Base-by-base conservation (phyloP, 306 rosid species). In the Pachyrhizus erosus region DNA sequence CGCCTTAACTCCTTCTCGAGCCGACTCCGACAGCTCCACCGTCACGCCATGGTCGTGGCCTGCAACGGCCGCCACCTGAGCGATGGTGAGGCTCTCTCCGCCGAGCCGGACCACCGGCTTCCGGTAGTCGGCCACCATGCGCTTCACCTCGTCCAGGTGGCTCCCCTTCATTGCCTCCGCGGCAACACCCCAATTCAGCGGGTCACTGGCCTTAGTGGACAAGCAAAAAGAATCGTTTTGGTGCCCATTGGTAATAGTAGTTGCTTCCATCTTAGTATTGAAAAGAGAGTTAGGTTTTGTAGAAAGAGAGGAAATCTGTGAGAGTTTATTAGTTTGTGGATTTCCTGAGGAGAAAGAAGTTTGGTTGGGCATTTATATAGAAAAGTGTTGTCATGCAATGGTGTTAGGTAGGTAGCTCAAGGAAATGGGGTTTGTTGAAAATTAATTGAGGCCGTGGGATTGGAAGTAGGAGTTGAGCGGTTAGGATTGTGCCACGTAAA, bases 61-160 rank as follows among this genome's bases (percentile, higher is more conserved):
- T 10, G 97, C 97, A 4, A 93, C 86, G 2, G 97, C 98, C 0
- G 98, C 98, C 85, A 94, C 97, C 82, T 92, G 98, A 0, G 94
- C 80, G 5, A 94, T 94, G 11, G 98, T 91, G 26, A 94, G 83
- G 0, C 87, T 86, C 82, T 93, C 87, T 0, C 97, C 98, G 1
- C 98, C 97, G 1, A 94, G 91, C 14, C 51, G 70, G 8, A 94
- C 91, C 48, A 89, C 78, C 0, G 97, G 95, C 60, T 65, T 87
- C 31, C 94, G 64, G 62, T 88, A 94, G 82, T 94, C 97, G 0
- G 84, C 88, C 79, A 94, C 97, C 98, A 94, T 94, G 39, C 97
- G 86, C 86, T 93, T 94, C 67, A 94, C 97, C 85, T 94, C 98
- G 0, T 93, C 94, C 8, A 93, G 74, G 78, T 94, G 98, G 57